Evolutionary conservation across 768 basidiomycete genomes (phyloP).

Genomic region (Phallus indusiatus): DNA sequence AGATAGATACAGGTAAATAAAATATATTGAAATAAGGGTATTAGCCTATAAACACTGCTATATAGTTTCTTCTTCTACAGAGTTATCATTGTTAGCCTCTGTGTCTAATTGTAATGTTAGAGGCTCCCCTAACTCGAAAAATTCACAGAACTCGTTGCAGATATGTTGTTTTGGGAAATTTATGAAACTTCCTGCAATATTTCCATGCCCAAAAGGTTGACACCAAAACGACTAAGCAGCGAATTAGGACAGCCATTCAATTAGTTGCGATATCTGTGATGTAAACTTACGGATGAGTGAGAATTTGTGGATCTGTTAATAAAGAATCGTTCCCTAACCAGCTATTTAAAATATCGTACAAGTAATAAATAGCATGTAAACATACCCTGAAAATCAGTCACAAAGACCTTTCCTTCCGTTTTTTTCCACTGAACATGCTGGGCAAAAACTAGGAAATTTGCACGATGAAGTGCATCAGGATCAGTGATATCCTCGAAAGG

Average conservation of each 20-base stretch:
- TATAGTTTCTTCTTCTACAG: no score
- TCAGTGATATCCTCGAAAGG: no score
- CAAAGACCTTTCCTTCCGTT: neutral
- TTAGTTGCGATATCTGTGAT: neutral
- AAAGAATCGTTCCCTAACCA: neutral
- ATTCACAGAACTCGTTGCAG: neutral
- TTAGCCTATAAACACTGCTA: no score
- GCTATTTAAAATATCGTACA: neutral
- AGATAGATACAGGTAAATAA: no score
- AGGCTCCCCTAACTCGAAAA: neutral
- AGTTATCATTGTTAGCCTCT: no score
- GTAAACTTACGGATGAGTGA: neutral
- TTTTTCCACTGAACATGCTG: neutral
- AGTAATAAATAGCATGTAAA: neutral
- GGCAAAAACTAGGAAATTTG: neutral
- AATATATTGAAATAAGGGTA: no score
- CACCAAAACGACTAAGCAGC: neutral
- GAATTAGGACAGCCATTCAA: neutral
- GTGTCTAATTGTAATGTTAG: no score
- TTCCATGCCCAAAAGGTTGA: neutral
- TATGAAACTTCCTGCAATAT: neutral
- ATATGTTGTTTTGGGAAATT: neutral
- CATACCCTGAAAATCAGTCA: neutral
- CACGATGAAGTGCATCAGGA: neutral
- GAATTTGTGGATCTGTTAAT: neutral